These are phyloP conservation scores for Lithospermum erythrorhizon DNA, from an alignment of 257 asterid genomes.

Conservation along the genomic window DNA sequence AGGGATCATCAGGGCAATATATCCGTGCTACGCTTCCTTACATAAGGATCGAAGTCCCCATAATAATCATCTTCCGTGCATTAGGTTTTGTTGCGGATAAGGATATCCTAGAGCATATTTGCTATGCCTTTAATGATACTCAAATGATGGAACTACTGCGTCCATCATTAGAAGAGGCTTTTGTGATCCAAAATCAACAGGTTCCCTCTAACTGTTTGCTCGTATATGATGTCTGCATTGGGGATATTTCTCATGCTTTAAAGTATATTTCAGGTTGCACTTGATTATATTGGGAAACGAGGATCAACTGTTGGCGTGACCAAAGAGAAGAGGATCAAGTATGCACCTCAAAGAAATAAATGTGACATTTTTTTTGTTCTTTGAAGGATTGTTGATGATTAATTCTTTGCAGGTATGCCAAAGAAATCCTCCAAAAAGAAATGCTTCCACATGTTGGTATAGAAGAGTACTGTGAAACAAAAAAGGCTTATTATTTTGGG, in stretches of 20 bases:
- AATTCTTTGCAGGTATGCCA: constrained; percentile 12
- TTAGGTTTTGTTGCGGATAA: constrained; percentile 18
- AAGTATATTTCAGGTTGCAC: constrained; percentile 55
- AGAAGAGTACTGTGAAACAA: constrained; percentile 17
- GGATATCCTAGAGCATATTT: constrained; percentile 20
- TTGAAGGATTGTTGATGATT: no score
- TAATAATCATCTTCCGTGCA: constrained; percentile 15
- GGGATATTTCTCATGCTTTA: not conserved
- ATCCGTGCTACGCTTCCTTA: constrained; percentile 21
- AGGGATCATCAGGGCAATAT: constrained; percentile 19
- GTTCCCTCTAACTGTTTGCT: not conserved
- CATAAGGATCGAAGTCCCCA: constrained; percentile 14
- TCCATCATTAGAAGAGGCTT: constrained; percentile 21
- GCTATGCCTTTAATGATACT: constrained; percentile 15
- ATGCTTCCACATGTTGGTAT: constrained; percentile 21
- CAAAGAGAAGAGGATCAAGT: constrained; percentile 90
- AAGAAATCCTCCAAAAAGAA: constrained; percentile 16
- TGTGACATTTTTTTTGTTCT: constrained; percentile 1
- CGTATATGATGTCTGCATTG: not conserved
- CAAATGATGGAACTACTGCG: constrained; percentile 20
- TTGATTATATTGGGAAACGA: constrained; percentile 94
- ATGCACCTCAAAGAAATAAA: constrained; percentile 14
- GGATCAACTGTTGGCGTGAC: constrained; percentile 98
- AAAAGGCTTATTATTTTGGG: constrained; percentile 21
- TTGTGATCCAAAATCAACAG: constrained; percentile 21